Evolutionary conservation across 768 basidiomycete species (phyloP).

Genomic region (Tubosaeta sp.): DNA sequence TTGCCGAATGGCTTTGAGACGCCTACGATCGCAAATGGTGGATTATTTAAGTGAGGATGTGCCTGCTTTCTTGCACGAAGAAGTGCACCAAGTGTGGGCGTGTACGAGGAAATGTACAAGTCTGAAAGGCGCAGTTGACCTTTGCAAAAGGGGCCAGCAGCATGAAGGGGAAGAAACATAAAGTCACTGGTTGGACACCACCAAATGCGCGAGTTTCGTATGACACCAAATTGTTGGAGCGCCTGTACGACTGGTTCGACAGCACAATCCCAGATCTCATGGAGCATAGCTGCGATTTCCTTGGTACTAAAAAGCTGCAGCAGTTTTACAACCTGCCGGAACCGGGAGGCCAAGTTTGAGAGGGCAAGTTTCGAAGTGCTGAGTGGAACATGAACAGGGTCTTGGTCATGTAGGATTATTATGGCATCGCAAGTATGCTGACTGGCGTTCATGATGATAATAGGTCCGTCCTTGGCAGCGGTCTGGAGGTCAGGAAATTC

Average conservation of each 20-base stretch:
- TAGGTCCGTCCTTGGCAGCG: constrained; percentile 5
- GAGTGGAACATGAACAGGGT: not conserved
- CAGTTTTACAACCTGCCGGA: not conserved
- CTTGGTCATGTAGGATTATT: constrained; percentile 1
- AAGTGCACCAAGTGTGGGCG: not conserved
- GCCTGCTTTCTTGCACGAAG: not conserved
- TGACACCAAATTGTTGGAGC: not conserved
- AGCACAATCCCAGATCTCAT: constrained; percentile 1
- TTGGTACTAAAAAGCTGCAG: not conserved
- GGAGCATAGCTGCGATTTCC: not conserved
- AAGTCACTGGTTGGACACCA: constrained; percentile 17
- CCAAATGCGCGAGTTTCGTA: constrained; percentile 2
- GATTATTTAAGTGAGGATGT: not conserved
- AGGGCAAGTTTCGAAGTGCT: not conserved
- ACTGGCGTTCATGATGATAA: constrained; percentile 3
- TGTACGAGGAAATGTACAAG: constrained; percentile 19
- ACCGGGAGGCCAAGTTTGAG: not conserved
- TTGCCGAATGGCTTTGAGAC: not conserved
- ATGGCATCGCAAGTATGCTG: constrained; percentile 6
- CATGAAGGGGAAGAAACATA: constrained; percentile 32
- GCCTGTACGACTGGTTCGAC: constrained; percentile 4
- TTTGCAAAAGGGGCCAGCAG: constrained; percentile 26
- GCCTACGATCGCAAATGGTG: not conserved
- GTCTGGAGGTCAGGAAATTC: constrained; percentile 5
- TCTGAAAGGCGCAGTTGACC: not conserved